phyloP scores from a whole-genome alignment of 495 filamentous ascomycete genomes.

The Hypomontagnella monticulosa region DNA sequence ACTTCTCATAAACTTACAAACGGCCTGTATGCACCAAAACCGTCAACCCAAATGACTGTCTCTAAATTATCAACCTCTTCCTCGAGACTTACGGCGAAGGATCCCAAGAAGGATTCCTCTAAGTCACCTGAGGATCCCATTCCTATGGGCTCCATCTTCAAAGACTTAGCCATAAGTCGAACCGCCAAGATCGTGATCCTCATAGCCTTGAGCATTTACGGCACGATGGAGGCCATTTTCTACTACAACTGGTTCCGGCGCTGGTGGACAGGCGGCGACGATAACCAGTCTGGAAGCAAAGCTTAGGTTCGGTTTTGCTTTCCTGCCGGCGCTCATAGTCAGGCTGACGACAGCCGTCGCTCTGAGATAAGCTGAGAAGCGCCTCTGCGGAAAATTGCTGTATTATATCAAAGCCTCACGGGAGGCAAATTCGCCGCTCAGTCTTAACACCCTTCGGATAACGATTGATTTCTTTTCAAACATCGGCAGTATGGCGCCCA shows the following conservation, averaged over 20 bases:
- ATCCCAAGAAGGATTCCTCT: slow-evolving; percentile 9
- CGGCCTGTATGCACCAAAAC: slow-evolving; percentile 15
- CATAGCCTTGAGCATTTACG: slow-evolving; percentile 36
- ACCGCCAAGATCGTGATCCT: slow-evolving; percentile 41
- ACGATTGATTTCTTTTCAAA: neutral
- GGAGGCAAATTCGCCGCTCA: slow-evolving; percentile 24
- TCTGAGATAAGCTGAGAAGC: slow-evolving; percentile 1
- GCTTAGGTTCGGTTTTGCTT: slow-evolving; percentile 11
- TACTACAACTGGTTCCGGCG: slow-evolving; percentile 39
- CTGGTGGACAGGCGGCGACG: slow-evolving; percentile 21
- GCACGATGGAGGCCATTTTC: slow-evolving; percentile 44
- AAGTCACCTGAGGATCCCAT: slow-evolving; percentile 20
- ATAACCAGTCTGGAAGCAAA: slow-evolving; percentile 17
- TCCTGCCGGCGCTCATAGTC: neutral
- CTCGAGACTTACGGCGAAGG: slow-evolving; percentile 7
- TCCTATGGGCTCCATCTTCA: slow-evolving; percentile 35
- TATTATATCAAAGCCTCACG: slow-evolving; percentile 5
- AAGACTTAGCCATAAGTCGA: slow-evolving; percentile 40
- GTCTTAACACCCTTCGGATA: neutral
- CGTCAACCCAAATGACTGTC: neutral
- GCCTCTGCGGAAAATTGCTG: slow-evolving; percentile 1
- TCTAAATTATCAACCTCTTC: slow-evolving; percentile 27
- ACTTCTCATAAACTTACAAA: slow-evolving; percentile 4
- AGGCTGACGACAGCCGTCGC: neutral
- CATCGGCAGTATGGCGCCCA: neutral